Evolutionary conservation across 2,329 filamentous ascomycete species (phyloP), one percentile per base, ranked within the genome.

Genomic region (Colletotrichum abscissum): DNA sequence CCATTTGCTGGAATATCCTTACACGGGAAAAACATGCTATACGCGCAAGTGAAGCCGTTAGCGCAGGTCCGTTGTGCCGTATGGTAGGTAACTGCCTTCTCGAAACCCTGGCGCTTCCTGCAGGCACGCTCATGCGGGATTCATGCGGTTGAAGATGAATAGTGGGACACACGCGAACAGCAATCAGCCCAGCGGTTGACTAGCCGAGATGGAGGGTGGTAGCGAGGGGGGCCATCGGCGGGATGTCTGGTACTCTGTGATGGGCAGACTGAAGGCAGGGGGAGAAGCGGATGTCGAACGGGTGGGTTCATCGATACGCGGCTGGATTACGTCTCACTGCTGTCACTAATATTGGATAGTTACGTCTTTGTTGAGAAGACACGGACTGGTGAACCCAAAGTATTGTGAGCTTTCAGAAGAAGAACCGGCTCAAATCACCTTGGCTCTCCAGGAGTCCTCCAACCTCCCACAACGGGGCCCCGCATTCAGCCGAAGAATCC

Each of bases 401-500:
- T 16, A 42, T 42, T 42, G 2, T 42, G 14, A 42, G 38, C 38
- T 16, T 42, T 19, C 38, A 49, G 42, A 2, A 49, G 4, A 49
- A 49, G 4, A 49, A n/a, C 19, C 42, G 4, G 42, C 42, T 49
- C 19, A 49, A 4, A n/a, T 9, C 4, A 16, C 5, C 14, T 2
- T 42, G 16, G 38, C 19, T 6, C 38, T 19, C 35, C 12, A 38
- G 35, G 1, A 38, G 1, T 38, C 38, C 16, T 46, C 42, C 42
- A 49, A n/a, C 42, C 42, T 49, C 42, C 42, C 42, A 59, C 24
- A 35, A 38, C 35, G 24, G 24, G 19, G 49, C 58, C 52, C 65
- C 69, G 60, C 55, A 46, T 38, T 42, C 60, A 71, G 28, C 67
- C 67, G 71, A 73, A 26, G 16, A 71, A 62, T 28, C 71, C 70